A percentile compares a stretch with the other conserved stretches of the same genome.
These are phyloP conservation scores for Sporobolomyces pararoseus DNA, from an alignment of 768 basidiomycete genomes.

Conservation along the genomic window DNA sequence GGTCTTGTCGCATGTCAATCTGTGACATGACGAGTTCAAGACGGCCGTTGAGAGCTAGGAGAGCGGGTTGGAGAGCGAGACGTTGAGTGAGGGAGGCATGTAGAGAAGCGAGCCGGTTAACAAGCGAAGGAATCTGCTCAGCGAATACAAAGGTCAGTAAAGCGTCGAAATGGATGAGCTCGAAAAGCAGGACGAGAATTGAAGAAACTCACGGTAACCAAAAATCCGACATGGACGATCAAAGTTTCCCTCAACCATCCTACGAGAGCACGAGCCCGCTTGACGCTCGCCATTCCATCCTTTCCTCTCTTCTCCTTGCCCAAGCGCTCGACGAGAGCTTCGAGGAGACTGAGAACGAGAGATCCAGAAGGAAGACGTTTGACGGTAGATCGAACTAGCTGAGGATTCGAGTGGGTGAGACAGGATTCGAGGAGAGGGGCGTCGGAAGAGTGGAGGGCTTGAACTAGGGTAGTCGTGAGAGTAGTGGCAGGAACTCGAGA, in stretches of 20 bases:
- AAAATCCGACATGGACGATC: slow-evolving; percentile 77
- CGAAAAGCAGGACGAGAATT: no score
- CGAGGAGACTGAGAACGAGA: slow-evolving; percentile 76
- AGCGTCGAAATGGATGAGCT: background rate
- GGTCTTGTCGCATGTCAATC: slow-evolving; percentile 72
- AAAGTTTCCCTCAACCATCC: slow-evolving; percentile 78
- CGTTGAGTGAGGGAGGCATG: slow-evolving; percentile 76
- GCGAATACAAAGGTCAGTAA: background rate
- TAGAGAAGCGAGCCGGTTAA: slow-evolving; percentile 76
- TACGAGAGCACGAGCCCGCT: slow-evolving; percentile 69
- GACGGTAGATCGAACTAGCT: slow-evolving; percentile 80
- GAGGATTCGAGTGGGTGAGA: slow-evolving; percentile 72
- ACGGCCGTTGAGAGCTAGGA: slow-evolving; percentile 79
- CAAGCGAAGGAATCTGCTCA: slow-evolving; percentile 80
- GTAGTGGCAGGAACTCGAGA: slow-evolving; percentile 66
- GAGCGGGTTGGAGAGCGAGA: slow-evolving; percentile 73
- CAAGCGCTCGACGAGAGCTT: slow-evolving; percentile 82
- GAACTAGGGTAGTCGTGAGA: slow-evolving; percentile 86
- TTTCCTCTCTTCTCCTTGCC: slow-evolving; percentile 61
- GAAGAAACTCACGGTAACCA: slow-evolving; percentile 71
- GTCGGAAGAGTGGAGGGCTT: slow-evolving; percentile 93
- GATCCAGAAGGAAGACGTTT: slow-evolving; percentile 72
- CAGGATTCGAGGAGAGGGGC: slow-evolving; percentile 80
- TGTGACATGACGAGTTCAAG: slow-evolving; percentile 92
- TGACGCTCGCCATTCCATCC: slow-evolving; percentile 58